phyloP scores from a whole-genome alignment of 768 basidiomycete species.

The Cantharellus anzutake region DNA sequence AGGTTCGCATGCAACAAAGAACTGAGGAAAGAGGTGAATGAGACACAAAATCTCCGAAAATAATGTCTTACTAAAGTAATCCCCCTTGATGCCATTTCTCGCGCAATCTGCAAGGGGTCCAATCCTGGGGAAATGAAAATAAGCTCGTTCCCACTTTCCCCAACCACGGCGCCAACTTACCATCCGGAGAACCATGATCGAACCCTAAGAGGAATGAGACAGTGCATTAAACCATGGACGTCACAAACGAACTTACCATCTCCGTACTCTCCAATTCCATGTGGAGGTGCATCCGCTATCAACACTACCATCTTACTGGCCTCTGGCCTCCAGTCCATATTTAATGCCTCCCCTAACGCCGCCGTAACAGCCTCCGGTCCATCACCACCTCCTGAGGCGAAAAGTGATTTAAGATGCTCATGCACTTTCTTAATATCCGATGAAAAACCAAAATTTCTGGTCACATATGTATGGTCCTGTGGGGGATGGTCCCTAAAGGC shows the following conservation, averaged over 20 bases:
- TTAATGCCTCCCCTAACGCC: conserved; percentile 65
- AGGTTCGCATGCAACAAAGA: conserved; percentile 98
- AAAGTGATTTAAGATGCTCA: conserved; percentile 59
- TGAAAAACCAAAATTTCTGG: conserved; percentile 87
- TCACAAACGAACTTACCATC: conserved; percentile 37
- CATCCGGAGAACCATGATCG: conserved; percentile 86
- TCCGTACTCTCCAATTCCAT: conserved; percentile 93
- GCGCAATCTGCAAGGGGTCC: conserved; percentile 72
- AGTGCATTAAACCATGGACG: not conserved
- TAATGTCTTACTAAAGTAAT: conserved; percentile 57
- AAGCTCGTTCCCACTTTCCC: too few species aligned
- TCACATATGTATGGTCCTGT: conserved; percentile 88
- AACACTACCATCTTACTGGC: conserved; percentile 94
- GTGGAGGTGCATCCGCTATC: conserved; percentile 94
- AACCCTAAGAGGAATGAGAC: conserved; percentile 36
- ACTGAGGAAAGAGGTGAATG: conserved; percentile 28
- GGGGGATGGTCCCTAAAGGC: conserved; percentile 96
- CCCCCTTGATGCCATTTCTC: conserved; percentile 78
- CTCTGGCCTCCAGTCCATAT: conserved; percentile 75
- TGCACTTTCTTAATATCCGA: conserved; percentile 80
- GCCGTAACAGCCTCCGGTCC: conserved; percentile 96
- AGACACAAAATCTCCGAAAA: conserved; percentile 3
- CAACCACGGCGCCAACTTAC: conserved; percentile 8
- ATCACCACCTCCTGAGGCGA: conserved; percentile 83
- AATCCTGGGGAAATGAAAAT: conserved; percentile 21